Conservation (phyloP, 2,329 filamentous ascomycete genomes). For the Graphilbum ipis-grandicollis region DNA sequence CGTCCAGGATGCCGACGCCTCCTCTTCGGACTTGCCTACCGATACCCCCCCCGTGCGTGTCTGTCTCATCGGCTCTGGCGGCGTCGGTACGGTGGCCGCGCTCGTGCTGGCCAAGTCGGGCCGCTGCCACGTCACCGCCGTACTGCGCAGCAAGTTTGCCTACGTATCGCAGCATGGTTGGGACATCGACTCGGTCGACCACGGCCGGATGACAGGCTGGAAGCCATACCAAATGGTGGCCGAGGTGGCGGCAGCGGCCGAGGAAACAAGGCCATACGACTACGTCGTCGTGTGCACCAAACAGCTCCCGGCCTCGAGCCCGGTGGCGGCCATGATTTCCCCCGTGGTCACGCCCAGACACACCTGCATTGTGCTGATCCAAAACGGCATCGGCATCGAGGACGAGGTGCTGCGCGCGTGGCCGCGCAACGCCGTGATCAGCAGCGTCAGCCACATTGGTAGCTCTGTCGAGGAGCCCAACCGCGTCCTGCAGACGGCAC, state of each 20-base stretch:
- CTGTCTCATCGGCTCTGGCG: too few relatives aligned
- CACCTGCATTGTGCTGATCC: constrained; percentile 7
- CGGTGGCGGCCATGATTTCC: constrained; percentile 4
- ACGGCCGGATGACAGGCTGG: constrained; percentile 5
- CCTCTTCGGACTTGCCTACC: too few relatives aligned
- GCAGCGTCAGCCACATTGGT: constrained; percentile 9
- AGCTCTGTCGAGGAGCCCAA: constrained; percentile 5
- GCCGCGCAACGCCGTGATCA: constrained; percentile 7
- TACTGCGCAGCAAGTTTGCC: too few relatives aligned
- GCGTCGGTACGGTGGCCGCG: too few relatives aligned
- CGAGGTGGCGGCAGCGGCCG: neutral
- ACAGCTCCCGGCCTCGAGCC: constrained; percentile 4
- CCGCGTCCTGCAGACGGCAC: constrained; percentile 5
- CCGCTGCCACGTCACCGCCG: too few relatives aligned
- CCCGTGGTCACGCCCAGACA: constrained; percentile 3
- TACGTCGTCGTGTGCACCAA: constrained; percentile 9
- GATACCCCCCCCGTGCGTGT: too few relatives aligned
- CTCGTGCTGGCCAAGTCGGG: too few relatives aligned
- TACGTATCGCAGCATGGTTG: constrained; percentile 8
- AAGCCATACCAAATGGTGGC: constrained; percentile 5
- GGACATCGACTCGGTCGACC: constrained; percentile 7
- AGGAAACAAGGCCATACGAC: constrained; percentile 1
- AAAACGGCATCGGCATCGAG: constrained; percentile 9
- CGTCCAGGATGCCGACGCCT: too few relatives aligned
- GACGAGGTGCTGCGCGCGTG: constrained; percentile 4